Evolutionary conservation across 179 eudicot species (phyloP).

Genomic region (Silene coronaria): DNA sequence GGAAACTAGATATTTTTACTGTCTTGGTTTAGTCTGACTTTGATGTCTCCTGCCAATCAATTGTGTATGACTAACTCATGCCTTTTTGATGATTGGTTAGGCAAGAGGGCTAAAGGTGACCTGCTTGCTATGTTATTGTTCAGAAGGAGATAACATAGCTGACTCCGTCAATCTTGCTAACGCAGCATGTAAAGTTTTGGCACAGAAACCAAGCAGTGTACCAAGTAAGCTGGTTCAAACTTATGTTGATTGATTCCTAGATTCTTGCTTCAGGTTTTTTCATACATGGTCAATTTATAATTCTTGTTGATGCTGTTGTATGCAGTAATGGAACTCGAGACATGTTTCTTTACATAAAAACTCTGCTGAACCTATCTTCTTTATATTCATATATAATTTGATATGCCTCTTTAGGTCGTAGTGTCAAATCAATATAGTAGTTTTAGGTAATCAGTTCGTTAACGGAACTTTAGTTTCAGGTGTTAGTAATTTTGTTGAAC

Average conservation of each 20-base stretch:
- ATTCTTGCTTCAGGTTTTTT: constrained; percentile 3
- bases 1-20: not conserved
- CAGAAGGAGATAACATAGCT: constrained; percentile 93
- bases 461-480: not conserved
- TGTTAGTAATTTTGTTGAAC: not conserved
- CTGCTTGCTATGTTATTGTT: constrained; percentile 86
- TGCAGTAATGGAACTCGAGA: not conserved
- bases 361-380: not conserved
- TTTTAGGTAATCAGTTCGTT: not conserved
- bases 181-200: constrained; percentile 56
- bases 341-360: not conserved
- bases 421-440: not conserved
- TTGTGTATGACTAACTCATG: not conserved
- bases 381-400: not conserved
- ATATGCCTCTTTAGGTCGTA: not conserved
- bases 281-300: not conserved
- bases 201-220: constrained; percentile 31
- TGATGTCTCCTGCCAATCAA: not conserved
- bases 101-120: constrained; percentile 91
- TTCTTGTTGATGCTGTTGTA: not conserved
- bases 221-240: constrained; percentile 36
- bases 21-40: not conserved
- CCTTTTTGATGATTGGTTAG: constrained; percentile 31
- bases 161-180: constrained; percentile 81
- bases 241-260: not conserved